A percentile compares a stretch with the other conserved stretches of the same genome.
These are phyloP conservation scores for Alternaria sp. DNA, from an alignment of 2,329 filamentous ascomycete genomes.

Conservation along the genomic window DNA sequence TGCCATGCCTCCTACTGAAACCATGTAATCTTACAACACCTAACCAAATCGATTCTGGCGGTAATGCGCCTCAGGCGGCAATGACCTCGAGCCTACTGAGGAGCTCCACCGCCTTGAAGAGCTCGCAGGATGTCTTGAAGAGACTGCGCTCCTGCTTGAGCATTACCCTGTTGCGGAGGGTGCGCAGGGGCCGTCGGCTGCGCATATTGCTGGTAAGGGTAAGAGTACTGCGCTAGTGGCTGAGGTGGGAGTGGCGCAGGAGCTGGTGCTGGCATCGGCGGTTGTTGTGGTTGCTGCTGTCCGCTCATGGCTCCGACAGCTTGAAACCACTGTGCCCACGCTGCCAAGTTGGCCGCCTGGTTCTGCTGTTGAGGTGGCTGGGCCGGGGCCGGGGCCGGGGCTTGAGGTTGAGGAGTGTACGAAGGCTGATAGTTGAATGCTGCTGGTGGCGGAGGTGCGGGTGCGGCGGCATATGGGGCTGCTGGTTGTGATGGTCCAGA, in stretches of 20 bases:
- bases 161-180: conserved; percentile 28
- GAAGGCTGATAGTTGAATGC: conserved; percentile 28
- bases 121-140: conserved; percentile 46
- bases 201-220: conserved; percentile 38
- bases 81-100: conserved; percentile 2
- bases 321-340: conserved; percentile 43
- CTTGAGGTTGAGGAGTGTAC: conserved; percentile 26
- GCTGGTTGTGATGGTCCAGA: conserved; percentile 30
- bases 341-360: conserved; percentile 41
- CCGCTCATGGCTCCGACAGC: conserved; percentile 38
- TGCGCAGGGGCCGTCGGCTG: conserved; percentile 34
- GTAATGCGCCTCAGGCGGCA: too few species aligned
- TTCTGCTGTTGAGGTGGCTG: conserved; percentile 30
- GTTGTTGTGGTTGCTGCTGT: conserved; percentile 32
- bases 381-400: conserved; percentile 1
- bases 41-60: not conserved
- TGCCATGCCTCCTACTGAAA: conserved; percentile 12
- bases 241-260: conserved; percentile 36
- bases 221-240: conserved; percentile 35
- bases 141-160: conserved; percentile 36
- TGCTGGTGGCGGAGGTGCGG: conserved; percentile 30
- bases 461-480: conserved; percentile 23
- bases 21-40: conserved; percentile 16
- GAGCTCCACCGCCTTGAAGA: conserved; percentile 35
- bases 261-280: conserved; percentile 28